Evolutionary conservation across 148 eudicot species (phyloP).

Genomic region (Tetragonia tetragonoides): DNA sequence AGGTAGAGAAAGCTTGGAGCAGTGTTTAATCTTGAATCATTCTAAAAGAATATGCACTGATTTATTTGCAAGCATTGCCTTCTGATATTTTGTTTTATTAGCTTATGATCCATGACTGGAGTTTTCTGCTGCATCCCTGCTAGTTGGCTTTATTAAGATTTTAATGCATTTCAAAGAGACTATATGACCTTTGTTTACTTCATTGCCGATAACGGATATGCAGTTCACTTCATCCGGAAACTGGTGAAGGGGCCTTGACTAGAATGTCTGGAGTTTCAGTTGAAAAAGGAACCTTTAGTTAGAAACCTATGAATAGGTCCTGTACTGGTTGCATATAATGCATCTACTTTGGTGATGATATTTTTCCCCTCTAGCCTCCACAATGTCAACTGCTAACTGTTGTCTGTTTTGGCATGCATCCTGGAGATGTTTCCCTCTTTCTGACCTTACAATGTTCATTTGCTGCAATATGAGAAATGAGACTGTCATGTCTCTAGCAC

Average conservation of each 20-base stretch:
- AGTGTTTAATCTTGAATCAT: background rate
- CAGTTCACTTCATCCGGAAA: background rate
- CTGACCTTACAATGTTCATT: background rate
- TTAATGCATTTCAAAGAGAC: background rate
- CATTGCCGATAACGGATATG: background rate
- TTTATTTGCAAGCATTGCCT: background rate
- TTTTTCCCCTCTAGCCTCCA: background rate
- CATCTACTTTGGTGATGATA: background rate
- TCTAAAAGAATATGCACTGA: background rate
- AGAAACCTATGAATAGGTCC: background rate
- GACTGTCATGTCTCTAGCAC: background rate
- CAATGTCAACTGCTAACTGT: background rate
- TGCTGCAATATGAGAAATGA: background rate
- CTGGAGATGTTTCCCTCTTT: background rate
- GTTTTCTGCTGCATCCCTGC: background rate
- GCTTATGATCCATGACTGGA: background rate
- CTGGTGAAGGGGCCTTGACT: background rate
- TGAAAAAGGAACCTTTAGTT: background rate
- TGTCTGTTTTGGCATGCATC: background rate
- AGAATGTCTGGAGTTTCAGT: background rate
- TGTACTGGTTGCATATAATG: background rate
- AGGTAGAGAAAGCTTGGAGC: slow-evolving; percentile 19
- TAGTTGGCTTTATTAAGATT: background rate
- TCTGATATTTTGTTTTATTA: background rate
- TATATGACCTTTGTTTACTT: background rate